Base-by-base conservation (phyloP, 129 eudicot genomes). In the Rutidosis leptorrhynchoides region DNA sequence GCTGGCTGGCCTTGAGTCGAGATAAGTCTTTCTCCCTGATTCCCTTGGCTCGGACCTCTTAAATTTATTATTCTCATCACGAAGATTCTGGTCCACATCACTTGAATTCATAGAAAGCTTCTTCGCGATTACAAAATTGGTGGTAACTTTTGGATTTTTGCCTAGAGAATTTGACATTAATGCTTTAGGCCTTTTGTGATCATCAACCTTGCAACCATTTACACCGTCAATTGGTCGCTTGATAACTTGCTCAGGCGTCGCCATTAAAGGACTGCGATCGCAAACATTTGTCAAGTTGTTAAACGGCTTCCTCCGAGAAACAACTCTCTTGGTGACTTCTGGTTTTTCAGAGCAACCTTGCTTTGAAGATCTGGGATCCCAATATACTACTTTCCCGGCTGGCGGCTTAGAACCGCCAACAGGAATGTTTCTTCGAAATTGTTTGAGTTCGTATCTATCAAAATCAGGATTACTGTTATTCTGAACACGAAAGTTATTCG, bases 101-200 rank as follows among this genome's bases (percentile, higher is more conserved):
- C 15, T 40, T 25, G 61, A 35, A 16, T 32, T 63, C 59, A 49
- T 57, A 24, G 6, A 25, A 3, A 16, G 48, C 60, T 57, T 40
- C 46, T 24, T 62, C 37, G 19, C 45, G 22, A 1, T 58, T 24
- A 51, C 46, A 64, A 51, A 27, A 30, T 30, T 65, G 40, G 56
- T 53, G 55, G 43, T 29, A 5, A 27, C 29, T 60, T 78, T 40
- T 7, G 66, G 68, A 14, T 73, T 33, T 62, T 42, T 6, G 10
- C 9, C 59, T 2, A 45, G 22, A 70, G 53, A 46, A 11, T 37
- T 37, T 11, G 45, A 37, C 4, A 11, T 16, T 16, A 37, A 40
- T 40, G 5, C 4, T 12, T 40, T 40, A 40, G 46, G 46, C 46
- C n/a, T 40, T 40, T 40, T 40, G n/a, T 2, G 3, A 40, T 40